Conservation (phyloP, 225 moss, liverwort and hornwort genomes). For the Lunularia cruciata region DNA sequence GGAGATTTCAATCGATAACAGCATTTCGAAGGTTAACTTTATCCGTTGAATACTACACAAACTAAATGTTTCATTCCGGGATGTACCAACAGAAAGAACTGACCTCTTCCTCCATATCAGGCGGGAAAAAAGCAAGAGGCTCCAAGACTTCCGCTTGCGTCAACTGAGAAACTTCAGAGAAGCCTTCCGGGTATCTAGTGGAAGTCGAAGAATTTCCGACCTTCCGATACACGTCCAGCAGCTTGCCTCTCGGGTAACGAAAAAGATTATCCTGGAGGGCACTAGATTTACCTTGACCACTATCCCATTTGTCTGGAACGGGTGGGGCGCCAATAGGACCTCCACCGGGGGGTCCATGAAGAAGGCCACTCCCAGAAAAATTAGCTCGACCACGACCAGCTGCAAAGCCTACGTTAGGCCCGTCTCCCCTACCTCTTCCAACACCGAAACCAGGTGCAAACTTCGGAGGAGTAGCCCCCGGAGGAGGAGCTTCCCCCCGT, state of each 20-base stretch:
- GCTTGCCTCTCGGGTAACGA: conserved; percentile 87
- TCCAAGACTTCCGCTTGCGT: conserved; percentile 80
- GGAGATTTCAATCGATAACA: neutral
- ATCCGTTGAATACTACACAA: neutral
- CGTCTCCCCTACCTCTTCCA: conserved; percentile 95
- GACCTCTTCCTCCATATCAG: conserved; percentile 95
- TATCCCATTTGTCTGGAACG: conserved; percentile 79
- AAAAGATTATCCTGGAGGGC: conserved; percentile 51
- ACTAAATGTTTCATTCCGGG: too few species aligned
- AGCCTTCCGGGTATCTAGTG: conserved; percentile 73
- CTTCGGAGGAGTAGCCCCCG: conserved; percentile 52
- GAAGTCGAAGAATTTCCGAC: conserved; percentile 57
- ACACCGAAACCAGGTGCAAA: conserved; percentile 84
- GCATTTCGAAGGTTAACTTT: neutral
- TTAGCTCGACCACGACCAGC: conserved; percentile 93
- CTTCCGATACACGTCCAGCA: conserved; percentile 92
- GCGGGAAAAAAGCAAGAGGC: conserved; percentile 95
- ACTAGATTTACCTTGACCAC: conserved; percentile 44
- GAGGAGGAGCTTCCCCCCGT: conserved; percentile 54
- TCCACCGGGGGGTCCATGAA: conserved; percentile 69
- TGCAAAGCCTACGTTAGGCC: conserved; percentile 76
- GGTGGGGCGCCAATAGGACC: conserved; percentile 81
- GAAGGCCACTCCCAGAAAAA: conserved; percentile 71
- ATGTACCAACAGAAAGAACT: neutral
- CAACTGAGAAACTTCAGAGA: conserved; percentile 79